Percentiles rank a stretch among this genome's conserved stretches.
These are phyloP conservation scores for Daldinia bambusicola DNA, from an alignment of 495 filamentous ascomycete species.

Conservation along the genomic window DNA sequence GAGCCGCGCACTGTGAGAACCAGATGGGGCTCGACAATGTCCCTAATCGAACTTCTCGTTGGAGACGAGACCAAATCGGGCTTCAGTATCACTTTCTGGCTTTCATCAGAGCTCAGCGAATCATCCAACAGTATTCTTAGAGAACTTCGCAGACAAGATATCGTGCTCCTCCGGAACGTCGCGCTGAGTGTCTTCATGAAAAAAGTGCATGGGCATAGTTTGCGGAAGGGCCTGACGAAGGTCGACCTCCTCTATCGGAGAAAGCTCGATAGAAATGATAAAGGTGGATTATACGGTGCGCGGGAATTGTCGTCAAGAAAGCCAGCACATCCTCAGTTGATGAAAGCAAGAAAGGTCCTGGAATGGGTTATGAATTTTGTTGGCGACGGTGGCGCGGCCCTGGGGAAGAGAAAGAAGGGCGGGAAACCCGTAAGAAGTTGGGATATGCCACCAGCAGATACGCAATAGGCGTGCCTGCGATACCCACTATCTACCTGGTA, in stretches of 20 bases:
- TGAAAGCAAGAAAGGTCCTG: conserved; percentile 73
- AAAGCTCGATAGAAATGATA: conserved; percentile 54
- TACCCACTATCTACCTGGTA: not conserved
- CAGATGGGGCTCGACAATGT: conserved; percentile 63
- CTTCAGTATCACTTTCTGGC: conserved; percentile 87
- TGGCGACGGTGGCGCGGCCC: conserved; percentile 48
- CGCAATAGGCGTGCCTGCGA: conserved; percentile 21
- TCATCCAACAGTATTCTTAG: conserved; percentile 58
- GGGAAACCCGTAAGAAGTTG: conserved; percentile 42
- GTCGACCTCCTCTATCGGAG: conserved; percentile 72
- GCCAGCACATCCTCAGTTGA: conserved; percentile 60
- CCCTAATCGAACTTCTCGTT: conserved; percentile 80
- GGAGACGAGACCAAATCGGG: conserved; percentile 87
- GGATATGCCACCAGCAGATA: conserved; percentile 48
- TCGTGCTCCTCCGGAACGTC: conserved; percentile 79
- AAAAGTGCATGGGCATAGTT: conserved; percentile 79
- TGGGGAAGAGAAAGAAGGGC: conserved; percentile 43
- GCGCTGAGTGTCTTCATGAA: conserved; percentile 77
- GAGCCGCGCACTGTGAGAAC: conserved; percentile 68
- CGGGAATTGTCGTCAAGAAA: conserved; percentile 51
- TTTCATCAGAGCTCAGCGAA: conserved; percentile 54
- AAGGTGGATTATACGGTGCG: conserved; percentile 54
- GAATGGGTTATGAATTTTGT: conserved; percentile 83
- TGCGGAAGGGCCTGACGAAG: conserved; percentile 75
- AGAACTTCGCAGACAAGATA: conserved; percentile 71